Evolutionary conservation across 768 basidiomycete species (phyloP).

Genomic region (Boletales sp.): DNA sequence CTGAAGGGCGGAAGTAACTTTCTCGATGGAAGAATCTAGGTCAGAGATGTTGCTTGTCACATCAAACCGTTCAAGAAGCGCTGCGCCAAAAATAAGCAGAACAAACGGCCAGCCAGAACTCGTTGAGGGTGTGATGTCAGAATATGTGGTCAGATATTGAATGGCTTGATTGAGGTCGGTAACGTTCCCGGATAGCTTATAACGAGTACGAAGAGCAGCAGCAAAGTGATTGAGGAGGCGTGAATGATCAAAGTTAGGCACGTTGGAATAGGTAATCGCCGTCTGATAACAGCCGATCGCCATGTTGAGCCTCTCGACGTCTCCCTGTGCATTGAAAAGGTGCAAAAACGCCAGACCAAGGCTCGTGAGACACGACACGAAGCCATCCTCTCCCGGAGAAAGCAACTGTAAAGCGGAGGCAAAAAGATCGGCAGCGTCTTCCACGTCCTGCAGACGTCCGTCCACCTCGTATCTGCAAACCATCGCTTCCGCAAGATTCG

Average conservation of each 20-base stretch:
- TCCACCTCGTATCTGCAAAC: conserved; percentile 20
- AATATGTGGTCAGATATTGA: conserved; percentile 14
- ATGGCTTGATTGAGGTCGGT: conserved; percentile 24
- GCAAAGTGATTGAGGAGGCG: conserved; percentile 19
- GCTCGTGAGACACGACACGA: conserved; percentile 5
- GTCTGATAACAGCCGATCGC: conserved; percentile 17
- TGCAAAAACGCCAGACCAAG: conserved; percentile 6
- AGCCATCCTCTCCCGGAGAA: conserved; percentile 13
- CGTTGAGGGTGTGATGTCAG: conserved; percentile 11
- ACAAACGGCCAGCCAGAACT: conserved; percentile 8
- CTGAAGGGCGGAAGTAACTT: conserved; percentile 11
- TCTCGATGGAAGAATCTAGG: conserved; percentile 16
- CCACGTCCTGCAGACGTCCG: conserved; percentile 22
- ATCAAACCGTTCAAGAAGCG: conserved; percentile 6
- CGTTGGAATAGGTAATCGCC: conserved; percentile 15
- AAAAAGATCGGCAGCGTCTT: conserved; percentile 10
- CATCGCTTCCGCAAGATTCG: conserved; percentile 21
- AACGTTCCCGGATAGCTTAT: conserved; percentile 6
- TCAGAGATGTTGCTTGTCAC: conserved; percentile 7
- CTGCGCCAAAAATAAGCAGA: conserved; percentile 9
- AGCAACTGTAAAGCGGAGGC: conserved; percentile 14
- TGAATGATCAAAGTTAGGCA: conserved; percentile 11
- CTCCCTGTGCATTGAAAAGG: conserved; percentile 11
- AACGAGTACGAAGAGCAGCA: conserved; percentile 17
- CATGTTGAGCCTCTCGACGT: conserved; percentile 12